Evolutionary conservation across 805 yeast genomes (phyloP).

Genomic region (Pichia exigua): DNA sequence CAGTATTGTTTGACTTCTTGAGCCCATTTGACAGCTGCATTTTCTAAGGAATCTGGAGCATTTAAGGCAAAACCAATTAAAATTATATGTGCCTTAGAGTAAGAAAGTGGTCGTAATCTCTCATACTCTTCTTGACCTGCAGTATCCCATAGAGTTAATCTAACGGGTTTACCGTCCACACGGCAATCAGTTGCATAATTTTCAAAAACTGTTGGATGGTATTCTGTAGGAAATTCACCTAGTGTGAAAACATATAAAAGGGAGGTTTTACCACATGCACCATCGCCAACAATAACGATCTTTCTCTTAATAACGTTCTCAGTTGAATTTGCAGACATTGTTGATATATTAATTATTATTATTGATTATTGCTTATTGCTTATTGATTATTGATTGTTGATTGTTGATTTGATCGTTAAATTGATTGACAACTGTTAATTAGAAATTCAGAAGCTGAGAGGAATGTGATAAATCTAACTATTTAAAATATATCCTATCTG

Average conservation of each 20-base stretch:
- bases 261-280: constrained; percentile 92
- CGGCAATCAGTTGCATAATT: constrained; percentile 91
- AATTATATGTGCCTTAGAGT: constrained; percentile 79
- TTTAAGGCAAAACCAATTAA: constrained; percentile 82
- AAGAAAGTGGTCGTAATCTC: constrained; percentile 78
- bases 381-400: neutral
- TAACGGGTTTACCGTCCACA: constrained; percentile 88
- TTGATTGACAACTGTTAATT: neutral
- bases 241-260: constrained; percentile 83
- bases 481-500: neutral
- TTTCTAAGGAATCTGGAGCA: constrained; percentile 74
- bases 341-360: neutral
- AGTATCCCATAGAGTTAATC: constrained; percentile 88
- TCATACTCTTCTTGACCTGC: constrained; percentile 98
- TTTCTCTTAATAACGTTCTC: constrained; percentile 49
- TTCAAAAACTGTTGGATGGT: constrained; percentile 92
- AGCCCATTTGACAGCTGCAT: constrained; percentile 82
- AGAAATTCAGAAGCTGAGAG: neutral
- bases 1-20: constrained; percentile 75
- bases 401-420: no score
- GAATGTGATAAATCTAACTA: no score
- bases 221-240: constrained; percentile 88
- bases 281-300: constrained; percentile 88
- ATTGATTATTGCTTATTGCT: neutral
- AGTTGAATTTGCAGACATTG: constrained; percentile 1